phyloP scores from a whole-genome alignment of 805 yeast species.

The Spathaspora girioi region DNA sequence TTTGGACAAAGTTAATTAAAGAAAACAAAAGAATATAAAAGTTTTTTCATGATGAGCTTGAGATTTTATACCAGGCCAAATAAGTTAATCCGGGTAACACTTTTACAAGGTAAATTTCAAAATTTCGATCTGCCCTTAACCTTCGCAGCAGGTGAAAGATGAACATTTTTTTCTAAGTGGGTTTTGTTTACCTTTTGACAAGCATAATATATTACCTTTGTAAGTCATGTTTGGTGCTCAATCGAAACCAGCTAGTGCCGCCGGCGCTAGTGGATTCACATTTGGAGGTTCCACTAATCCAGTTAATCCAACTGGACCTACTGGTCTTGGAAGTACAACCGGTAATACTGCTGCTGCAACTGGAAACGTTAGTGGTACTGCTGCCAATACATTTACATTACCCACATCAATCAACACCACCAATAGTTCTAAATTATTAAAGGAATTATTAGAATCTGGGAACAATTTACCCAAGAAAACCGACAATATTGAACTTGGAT shows the following conservation, averaged over 20 bases:
- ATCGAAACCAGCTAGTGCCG: background rate
- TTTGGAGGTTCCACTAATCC: background rate
- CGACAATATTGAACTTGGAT: slow-evolving; percentile 61
- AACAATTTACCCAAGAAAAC: slow-evolving; percentile 60
- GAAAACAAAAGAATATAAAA: slow-evolving; percentile 8
- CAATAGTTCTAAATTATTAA: slow-evolving; percentile 34
- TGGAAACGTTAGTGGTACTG: background rate
- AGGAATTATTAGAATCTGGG: slow-evolving; percentile 76
- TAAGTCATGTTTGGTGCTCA: slow-evolving; percentile 9
- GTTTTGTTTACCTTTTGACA: background rate
- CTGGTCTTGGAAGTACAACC: slow-evolving; percentile 3
- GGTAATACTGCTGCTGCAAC: slow-evolving; percentile 4
- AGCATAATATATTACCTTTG: background rate
- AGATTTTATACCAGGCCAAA: background rate
- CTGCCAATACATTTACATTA: slow-evolving; percentile 6
- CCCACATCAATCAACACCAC: slow-evolving; percentile 8
- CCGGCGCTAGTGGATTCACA: background rate
- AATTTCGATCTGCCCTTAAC: background rate
- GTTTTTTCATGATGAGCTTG: background rate
- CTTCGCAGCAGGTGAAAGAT: too few species aligned
- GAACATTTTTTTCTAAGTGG: background rate
- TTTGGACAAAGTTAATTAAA: slow-evolving; percentile 59
- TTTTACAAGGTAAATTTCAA: background rate
- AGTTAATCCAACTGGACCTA: background rate
- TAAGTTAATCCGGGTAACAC: background rate